These are phyloP conservation scores for Trametes meyenii DNA, from an alignment of 768 basidiomycete species.

Conservation along the genomic window DNA sequence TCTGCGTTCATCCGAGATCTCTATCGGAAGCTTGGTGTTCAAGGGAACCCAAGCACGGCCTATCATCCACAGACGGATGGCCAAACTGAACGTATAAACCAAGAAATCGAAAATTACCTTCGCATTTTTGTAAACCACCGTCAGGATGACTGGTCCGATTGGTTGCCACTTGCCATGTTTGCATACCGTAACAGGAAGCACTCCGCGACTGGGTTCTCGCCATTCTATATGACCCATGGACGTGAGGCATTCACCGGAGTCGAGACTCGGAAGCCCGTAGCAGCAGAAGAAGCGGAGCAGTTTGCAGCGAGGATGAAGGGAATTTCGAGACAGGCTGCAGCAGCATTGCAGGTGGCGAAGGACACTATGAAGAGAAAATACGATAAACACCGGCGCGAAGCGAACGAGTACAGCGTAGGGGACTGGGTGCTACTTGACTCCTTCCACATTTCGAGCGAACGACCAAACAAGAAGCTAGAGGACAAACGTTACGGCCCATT, in stretches of 20 bases:
- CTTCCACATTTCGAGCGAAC: conserved; percentile 27
- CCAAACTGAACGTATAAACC: conserved; percentile 45
- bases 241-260: conserved; percentile 24
- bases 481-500: conserved; percentile 30
- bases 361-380: conserved; percentile 32
- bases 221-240: conserved; percentile 37
- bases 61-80: conserved; percentile 50
- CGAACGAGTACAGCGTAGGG: conserved; percentile 16
- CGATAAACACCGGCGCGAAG: conserved; percentile 5
- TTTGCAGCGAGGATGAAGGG: not conserved
- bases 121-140: conserved; percentile 36
- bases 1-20: conserved; percentile 39
- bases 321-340: conserved; percentile 9
- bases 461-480: conserved; percentile 31
- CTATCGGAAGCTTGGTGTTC: conserved; percentile 35
- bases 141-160: conserved; percentile 40
- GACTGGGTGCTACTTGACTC: conserved; percentile 34
- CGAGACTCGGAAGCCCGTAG: not conserved
- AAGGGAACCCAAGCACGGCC: conserved; percentile 40
- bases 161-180: conserved; percentile 38
- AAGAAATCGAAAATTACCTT: conserved; percentile 44
- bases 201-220: conserved; percentile 33
- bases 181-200: conserved; percentile 38
- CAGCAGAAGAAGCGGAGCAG: conserved; percentile 11
- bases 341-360: conserved; percentile 24